Conservation (phyloP, 768 basidiomycete genomes). For the Phylloporus sp. region DNA sequence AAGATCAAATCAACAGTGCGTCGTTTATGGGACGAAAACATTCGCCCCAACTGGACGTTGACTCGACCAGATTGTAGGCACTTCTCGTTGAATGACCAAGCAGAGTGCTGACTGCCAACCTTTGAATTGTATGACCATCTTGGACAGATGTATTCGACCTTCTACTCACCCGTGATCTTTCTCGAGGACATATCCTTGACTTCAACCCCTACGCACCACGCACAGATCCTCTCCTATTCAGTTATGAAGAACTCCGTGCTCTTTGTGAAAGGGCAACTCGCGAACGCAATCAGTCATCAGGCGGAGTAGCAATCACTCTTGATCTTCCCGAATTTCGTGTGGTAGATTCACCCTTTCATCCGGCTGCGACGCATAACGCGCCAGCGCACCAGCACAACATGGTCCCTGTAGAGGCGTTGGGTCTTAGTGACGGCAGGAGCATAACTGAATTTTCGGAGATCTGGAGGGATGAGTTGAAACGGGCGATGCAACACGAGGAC, state of each 20-base stretch:
- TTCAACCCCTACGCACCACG: constrained; percentile 84
- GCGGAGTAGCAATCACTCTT: not conserved
- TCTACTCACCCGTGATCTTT: constrained; percentile 76
- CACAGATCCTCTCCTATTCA: constrained; percentile 87
- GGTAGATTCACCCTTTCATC: constrained; percentile 73
- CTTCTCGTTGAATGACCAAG: not conserved
- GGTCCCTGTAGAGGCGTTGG: constrained; percentile 86
- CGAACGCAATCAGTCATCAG: not conserved
- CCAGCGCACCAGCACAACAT: constrained; percentile 84
- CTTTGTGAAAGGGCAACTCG: constrained; percentile 25
- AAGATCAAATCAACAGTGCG: constrained; percentile 49
- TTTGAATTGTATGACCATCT: not conserved
- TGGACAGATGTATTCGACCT: constrained; percentile 73
- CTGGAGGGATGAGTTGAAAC: constrained; percentile 53
- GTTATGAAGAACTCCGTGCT: constrained; percentile 64
- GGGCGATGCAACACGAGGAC: constrained; percentile 22
- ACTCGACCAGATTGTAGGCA: constrained; percentile 60
- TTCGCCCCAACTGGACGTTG: constrained; percentile 55
- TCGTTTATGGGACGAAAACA: constrained; percentile 63
- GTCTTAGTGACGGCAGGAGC: constrained; percentile 65
- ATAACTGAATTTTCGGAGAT: constrained; percentile 68
- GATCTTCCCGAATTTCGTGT: constrained; percentile 48
- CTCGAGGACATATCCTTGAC: constrained; percentile 77
- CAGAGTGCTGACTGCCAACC: not conserved
- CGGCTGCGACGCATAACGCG: constrained; percentile 57